Evolutionary conservation across 345 rosid species (phyloP).

Genomic region (Salix koriyanagi): DNA sequence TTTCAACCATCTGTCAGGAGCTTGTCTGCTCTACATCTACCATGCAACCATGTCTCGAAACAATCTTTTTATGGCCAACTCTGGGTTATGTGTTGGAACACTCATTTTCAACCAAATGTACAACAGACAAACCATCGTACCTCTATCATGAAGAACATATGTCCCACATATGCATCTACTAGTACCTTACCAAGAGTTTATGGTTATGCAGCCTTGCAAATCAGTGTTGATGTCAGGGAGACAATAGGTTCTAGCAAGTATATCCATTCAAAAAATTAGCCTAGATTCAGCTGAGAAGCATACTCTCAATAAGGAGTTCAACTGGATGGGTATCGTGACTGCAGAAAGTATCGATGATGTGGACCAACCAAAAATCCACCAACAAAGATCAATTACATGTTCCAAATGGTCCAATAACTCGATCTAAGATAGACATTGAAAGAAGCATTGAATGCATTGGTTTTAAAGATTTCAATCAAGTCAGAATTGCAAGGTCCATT

Average conservation of each 20-base stretch:
- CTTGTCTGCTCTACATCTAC: conserved; percentile 28
- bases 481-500: too few relatives aligned
- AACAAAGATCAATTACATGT: too few relatives aligned
- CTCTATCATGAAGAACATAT: conserved; percentile 12
- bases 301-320: conserved; percentile 21
- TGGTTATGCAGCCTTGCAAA: conserved; percentile 22
- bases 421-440: too few relatives aligned
- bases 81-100: conserved; percentile 18
- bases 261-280: background rate
- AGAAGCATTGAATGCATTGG: too few relatives aligned
- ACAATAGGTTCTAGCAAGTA: conserved; percentile 19
- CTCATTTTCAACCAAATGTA: conserved; percentile 19
- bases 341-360: conserved; percentile 4
- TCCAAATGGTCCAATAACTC: too few relatives aligned
- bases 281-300: conserved; percentile 15
- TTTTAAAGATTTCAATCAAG: too few relatives aligned
- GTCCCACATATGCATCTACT: conserved; percentile 13
- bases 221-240: conserved; percentile 14
- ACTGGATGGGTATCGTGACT: conserved; percentile 1
- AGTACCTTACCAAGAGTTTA: conserved; percentile 26
- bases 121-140: conserved; percentile 22
- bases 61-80: conserved; percentile 14
- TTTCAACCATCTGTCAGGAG: conserved; percentile 25
- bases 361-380: too few relatives aligned
- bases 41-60: conserved; percentile 5